Conservation (phyloP, 2,329 filamentous ascomycete genomes). For the Acrocalymma vagum region DNA sequence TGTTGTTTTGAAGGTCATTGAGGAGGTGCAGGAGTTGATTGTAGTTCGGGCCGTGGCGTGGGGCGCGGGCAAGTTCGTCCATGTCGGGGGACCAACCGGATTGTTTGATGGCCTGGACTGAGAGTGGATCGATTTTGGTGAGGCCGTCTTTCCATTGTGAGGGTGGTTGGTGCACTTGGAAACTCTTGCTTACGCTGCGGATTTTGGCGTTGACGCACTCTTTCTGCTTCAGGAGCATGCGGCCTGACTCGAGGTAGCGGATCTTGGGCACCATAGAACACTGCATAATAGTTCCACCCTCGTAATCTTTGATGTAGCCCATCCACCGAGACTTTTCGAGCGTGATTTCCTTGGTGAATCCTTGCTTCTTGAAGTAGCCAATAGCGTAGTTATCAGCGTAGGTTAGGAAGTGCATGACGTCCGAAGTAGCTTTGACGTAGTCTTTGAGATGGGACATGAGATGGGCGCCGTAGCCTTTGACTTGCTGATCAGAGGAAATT, state of each 20-base stretch:
- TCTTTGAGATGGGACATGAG: conserved; percentile 98
- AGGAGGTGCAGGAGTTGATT: conserved; percentile 91
- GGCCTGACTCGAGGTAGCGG: conserved; percentile 89
- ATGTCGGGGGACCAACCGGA: conserved; percentile 97
- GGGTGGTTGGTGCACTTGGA: conserved; percentile 86
- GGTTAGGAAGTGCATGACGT: conserved; percentile 98
- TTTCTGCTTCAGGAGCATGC: conserved; percentile 97
- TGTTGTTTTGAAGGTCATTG: conserved; percentile 94
- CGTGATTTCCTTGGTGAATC: conserved; percentile 98
- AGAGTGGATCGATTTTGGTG: conserved; percentile 81
- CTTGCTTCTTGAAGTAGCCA: conserved; percentile 99
- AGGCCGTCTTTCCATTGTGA: conserved; percentile 78
- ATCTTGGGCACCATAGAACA: conserved; percentile 96
- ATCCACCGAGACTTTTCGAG: conserved; percentile 92
- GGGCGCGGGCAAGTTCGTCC: conserved; percentile 94
- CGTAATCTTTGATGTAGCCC: conserved; percentile 99
- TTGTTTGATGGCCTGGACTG: conserved; percentile 84
- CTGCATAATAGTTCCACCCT: conserved; percentile 99
- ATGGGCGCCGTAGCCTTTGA: conserved; percentile 97
- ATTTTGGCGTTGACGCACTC: conserved; percentile 96
- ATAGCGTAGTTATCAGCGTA: conserved; percentile 99
- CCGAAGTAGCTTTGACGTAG: conserved; percentile 95
- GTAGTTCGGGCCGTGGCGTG: conserved; percentile 95
- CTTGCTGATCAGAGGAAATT: conserved; percentile 96
- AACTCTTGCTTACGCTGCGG: conserved; percentile 85